Evolutionary conservation across 2,329 filamentous ascomycete genomes (phyloP), one percentile per base, ranked within the genome.

Genomic region (Fusarium hostae): DNA sequence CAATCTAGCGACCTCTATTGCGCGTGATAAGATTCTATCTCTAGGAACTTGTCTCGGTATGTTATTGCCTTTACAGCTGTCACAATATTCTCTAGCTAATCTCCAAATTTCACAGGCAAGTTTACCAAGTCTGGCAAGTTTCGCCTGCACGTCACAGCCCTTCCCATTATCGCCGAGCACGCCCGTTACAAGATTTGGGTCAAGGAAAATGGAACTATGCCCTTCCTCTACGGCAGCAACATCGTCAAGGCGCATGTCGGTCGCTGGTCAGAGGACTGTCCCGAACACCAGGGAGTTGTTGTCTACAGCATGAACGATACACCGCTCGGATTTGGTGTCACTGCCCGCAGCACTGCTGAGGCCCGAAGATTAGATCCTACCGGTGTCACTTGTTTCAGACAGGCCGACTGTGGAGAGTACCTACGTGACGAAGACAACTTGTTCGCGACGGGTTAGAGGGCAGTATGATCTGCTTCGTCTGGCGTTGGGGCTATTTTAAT

Each of bases 51-150:
- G 95, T 80, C 84, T 98, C 16, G 89, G 89, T 87, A 82, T 47
- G 78, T 70, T 34, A 5, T 48, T 30, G 22, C 28, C 26, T 24
- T 22, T 3, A 13, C 22, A 6, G n/a, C 8, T 32, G 16, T 20
- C 9, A 5, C 35, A 16, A 16, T 26, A 16, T 51, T 65, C 35
- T 28, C 22, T 32, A 16, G 44, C 73, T 75, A 67, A 76, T 52
- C 51, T 20, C 39, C 30, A 26, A 34, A 47, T 34, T 26, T 54
- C 22, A 44, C 40, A 89, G 94, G 94, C 78, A 97, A 98, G 81
- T 97, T 98, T 85, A 98, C 95, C 69, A 98, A 98, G 86, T 93
- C 94, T 8, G 94, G 94, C 71, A 98, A 98, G 82, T 98, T 99
- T 85, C 87, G 95, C 58, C 86, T 99, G 60, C 95, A 98, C 84